phyloP scores from a whole-genome alignment of 495 filamentous ascomycete species.

The Penicillium canescens region DNA sequence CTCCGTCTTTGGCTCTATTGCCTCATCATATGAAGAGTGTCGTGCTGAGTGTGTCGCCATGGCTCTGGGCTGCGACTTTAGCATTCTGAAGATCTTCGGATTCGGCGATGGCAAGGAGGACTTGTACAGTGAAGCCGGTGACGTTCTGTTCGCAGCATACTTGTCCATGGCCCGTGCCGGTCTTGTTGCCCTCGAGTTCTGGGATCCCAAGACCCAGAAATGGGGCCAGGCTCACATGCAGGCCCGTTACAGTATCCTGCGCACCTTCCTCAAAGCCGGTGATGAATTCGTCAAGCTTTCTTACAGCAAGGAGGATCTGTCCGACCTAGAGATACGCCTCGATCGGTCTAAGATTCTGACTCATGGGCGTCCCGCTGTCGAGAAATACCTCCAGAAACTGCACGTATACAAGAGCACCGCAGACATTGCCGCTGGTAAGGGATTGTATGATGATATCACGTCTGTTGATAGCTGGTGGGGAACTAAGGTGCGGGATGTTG shows the following conservation, averaged over 20 bases:
- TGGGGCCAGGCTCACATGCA: conserved; percentile 97
- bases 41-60: conserved; percentile 89
- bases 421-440: conserved; percentile 71
- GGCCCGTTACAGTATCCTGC: conserved; percentile 87
- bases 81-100: conserved; percentile 86
- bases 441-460: conserved; percentile 82
- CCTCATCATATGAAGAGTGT: conserved; percentile 85
- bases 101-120: conserved; percentile 74
- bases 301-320: conserved; percentile 71
- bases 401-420: conserved; percentile 93
- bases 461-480: conserved; percentile 79
- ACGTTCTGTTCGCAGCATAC: conserved; percentile 83
- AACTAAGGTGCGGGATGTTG: conserved; percentile 70
- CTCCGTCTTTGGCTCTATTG: conserved; percentile 82
- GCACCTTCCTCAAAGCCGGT: conserved; percentile 82
- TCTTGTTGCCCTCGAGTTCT: conserved; percentile 80
- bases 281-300: conserved; percentile 79
- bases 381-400: conserved; percentile 85
- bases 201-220: conserved; percentile 81
- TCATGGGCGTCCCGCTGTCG: conserved; percentile 71
- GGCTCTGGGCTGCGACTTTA: conserved; percentile 86
- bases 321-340: conserved; percentile 75
- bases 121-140: conserved; percentile 74
- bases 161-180: conserved; percentile 92
- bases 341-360: conserved; percentile 81